Conservation (phyloP, 1,284 basidiomycete species). For the Trametes sp. region DNA sequence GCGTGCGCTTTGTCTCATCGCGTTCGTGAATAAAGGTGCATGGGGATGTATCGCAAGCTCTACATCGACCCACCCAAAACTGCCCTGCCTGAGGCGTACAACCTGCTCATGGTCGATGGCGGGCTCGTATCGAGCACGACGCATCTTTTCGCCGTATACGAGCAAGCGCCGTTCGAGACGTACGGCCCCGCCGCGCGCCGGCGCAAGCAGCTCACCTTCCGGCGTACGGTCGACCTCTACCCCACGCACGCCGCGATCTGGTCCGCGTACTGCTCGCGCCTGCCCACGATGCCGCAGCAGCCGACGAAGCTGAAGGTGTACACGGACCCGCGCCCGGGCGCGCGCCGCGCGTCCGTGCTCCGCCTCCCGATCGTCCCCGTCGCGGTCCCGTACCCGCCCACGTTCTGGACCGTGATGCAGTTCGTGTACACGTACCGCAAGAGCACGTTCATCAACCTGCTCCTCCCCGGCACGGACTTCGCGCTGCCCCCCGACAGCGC, state of each 20-base stretch:
- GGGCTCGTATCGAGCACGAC: slow-evolving; percentile 29
- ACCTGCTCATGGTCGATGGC: slow-evolving; percentile 31
- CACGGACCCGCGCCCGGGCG: slow-evolving; percentile 7
- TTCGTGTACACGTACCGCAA: slow-evolving; percentile 30
- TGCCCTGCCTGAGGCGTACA: slow-evolving; percentile 21
- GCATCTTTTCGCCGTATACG: slow-evolving; percentile 34
- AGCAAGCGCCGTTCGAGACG: background rate
- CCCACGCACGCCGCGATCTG: slow-evolving; percentile 35
- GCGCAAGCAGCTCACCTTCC: background rate
- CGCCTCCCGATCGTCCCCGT: slow-evolving; percentile 33
- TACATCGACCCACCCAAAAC: slow-evolving; percentile 29
- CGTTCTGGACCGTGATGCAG: slow-evolving; percentile 24
- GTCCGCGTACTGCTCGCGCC: slow-evolving; percentile 31
- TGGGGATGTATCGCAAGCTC: slow-evolving; percentile 22
- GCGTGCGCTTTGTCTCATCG: background rate
- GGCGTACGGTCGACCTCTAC: slow-evolving; percentile 26
- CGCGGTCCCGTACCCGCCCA: slow-evolving; percentile 26
- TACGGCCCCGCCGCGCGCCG: slow-evolving; percentile 13
- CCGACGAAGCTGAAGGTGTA: slow-evolving; percentile 7
- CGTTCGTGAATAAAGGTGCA: slow-evolving; percentile 4
- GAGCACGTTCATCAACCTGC: slow-evolving; percentile 18
- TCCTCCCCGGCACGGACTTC: slow-evolving; percentile 16
- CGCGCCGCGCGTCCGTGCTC: slow-evolving; percentile 10
- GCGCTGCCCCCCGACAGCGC: background rate
- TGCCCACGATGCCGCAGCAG: slow-evolving; percentile 26